These are phyloP conservation scores for Cucurbita moschata DNA, from an alignment of 306 rosid genomes.

Conservation along the genomic window DNA sequence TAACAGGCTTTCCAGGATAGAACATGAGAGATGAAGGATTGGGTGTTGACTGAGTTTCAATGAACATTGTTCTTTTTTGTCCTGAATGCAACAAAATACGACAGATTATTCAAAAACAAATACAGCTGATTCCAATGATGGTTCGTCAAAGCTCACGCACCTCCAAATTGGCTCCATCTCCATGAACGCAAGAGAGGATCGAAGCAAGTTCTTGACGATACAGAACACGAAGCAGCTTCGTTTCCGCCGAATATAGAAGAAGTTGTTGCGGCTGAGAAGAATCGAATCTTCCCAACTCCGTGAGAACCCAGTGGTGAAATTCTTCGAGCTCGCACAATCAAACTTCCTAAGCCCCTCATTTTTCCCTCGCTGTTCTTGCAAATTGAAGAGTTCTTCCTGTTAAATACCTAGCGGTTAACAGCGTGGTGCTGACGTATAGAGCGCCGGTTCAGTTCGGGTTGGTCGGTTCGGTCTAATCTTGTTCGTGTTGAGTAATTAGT, in stretches of 20 bases:
- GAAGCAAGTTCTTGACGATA: constrained; percentile 13
- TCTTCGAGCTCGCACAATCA: constrained; percentile 20
- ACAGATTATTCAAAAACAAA: not conserved
- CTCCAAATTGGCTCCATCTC: constrained; percentile 25
- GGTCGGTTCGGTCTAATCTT: not conserved
- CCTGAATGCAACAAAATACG: constrained; percentile 13
- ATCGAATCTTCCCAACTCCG: not conserved
- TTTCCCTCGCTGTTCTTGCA: not conserved
- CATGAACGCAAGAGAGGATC: constrained; percentile 2
- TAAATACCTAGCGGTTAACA: not conserved
- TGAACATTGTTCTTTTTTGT: constrained; percentile 56
- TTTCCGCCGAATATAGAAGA: constrained; percentile 13
- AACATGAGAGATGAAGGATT: constrained; percentile 61
- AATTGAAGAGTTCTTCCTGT: not conserved
- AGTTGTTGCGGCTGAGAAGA: constrained; percentile 14
- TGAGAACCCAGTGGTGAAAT: not conserved
- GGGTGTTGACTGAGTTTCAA: constrained; percentile 55
- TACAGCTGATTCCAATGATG: not conserved
- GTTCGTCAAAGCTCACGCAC: constrained; percentile 11
- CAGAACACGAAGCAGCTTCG: constrained; percentile 1
- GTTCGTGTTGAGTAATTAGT: no score
- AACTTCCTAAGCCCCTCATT: constrained; percentile 34
- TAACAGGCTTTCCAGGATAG: constrained; percentile 54
- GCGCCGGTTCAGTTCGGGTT: not conserved
- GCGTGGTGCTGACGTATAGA: not conserved